These are phyloP conservation scores for Hypoxylon lienhwacheense DNA, from an alignment of 495 filamentous ascomycete species.

Conservation along the genomic window DNA sequence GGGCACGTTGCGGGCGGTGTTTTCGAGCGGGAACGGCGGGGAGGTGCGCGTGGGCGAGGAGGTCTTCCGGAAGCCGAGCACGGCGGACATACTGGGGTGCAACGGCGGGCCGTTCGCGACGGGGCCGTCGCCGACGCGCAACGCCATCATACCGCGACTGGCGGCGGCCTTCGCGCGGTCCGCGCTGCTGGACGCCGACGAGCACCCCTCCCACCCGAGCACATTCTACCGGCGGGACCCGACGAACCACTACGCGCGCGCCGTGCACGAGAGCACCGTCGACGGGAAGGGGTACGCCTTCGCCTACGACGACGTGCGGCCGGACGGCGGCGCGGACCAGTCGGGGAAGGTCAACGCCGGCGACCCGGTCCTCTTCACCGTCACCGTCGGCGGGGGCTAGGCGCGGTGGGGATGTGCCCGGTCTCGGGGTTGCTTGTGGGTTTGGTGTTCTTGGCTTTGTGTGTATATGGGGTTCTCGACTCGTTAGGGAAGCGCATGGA, in stretches of 20 bases:
- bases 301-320: slow-evolving; percentile 77
- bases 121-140: slow-evolving; percentile 56
- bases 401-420: background rate
- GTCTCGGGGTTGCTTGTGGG: background rate
- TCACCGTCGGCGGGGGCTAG: slow-evolving; percentile 64
- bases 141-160: slow-evolving; percentile 63
- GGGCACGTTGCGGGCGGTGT: slow-evolving; percentile 35
- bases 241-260: slow-evolving; percentile 72
- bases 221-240: slow-evolving; percentile 60
- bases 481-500: too few relatives aligned
- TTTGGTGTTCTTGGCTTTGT: background rate
- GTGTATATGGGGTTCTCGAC: background rate
- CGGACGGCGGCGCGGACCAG: slow-evolving; percentile 62
- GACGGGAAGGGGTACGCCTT: slow-evolving; percentile 76
- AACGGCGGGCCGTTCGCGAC: slow-evolving; percentile 70
- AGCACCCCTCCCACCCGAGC: slow-evolving; percentile 54
- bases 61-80: slow-evolving; percentile 59
- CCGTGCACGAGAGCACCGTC: slow-evolving; percentile 66
- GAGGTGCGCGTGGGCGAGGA: slow-evolving; percentile 48
- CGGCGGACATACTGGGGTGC: slow-evolving; percentile 71
- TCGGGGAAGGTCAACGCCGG: slow-evolving; percentile 66
- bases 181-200: slow-evolving; percentile 53
- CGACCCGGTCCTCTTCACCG: slow-evolving; percentile 61
- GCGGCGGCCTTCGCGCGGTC: slow-evolving; percentile 71
- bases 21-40: slow-evolving; percentile 20